Conservation (phyloP, 345 rosid species). For the Eucalyptus camaldulensis region DNA sequence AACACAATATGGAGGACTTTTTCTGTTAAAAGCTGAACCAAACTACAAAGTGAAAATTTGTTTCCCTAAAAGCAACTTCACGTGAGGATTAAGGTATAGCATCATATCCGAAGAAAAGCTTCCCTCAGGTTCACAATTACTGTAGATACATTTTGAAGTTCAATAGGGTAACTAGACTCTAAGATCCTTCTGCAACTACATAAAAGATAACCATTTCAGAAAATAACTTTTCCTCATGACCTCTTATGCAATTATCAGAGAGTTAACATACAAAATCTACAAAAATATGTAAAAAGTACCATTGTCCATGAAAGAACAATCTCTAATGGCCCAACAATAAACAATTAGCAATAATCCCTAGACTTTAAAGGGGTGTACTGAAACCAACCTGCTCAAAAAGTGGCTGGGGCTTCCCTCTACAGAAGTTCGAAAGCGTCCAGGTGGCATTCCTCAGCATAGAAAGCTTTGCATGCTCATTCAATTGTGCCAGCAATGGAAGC, state of each 20-base stretch:
- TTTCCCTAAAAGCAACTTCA: background rate
- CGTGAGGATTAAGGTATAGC: background rate
- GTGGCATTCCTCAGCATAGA: slow-evolving; percentile 47
- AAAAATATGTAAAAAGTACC: background rate
- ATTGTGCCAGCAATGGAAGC: slow-evolving; percentile 25
- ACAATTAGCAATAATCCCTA: background rate
- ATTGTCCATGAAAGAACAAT: background rate
- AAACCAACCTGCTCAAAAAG: slow-evolving; percentile 26
- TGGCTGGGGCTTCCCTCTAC: slow-evolving; percentile 42
- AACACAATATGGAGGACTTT: background rate
- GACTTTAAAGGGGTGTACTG: background rate
- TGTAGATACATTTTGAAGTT: background rate
- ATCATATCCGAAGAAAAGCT: background rate
- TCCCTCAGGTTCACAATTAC: background rate
- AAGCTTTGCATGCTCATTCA: slow-evolving; percentile 30
- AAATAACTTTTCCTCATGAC: background rate
- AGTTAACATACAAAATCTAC: background rate
- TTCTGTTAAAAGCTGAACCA: background rate
- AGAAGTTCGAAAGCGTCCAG: slow-evolving; percentile 35
- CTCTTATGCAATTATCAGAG: background rate
- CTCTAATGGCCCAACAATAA: background rate
- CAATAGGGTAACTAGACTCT: background rate
- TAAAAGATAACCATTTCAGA: background rate
- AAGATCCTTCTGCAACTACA: background rate
- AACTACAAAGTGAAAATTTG: background rate